phyloP scores from a whole-genome alignment of 2,329 filamentous ascomycete genomes.

The Trichophyton benhamiae region DNA sequence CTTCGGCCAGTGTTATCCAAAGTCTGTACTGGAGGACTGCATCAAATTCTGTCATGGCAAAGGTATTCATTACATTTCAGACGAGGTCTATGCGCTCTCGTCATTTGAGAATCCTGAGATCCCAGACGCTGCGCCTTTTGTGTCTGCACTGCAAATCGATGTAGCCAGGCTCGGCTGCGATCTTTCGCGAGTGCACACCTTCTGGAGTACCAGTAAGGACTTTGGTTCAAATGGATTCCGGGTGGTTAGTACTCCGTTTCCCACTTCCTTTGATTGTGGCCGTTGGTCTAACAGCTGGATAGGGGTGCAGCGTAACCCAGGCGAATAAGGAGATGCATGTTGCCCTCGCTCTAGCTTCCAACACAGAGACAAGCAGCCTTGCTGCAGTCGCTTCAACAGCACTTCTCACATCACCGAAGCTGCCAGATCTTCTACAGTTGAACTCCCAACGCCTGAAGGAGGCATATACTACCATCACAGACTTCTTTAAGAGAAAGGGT shows the following conservation, averaged over 20 bases:
- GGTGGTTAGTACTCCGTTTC: not conserved
- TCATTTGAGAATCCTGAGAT: constrained; percentile 35
- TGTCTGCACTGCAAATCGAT: constrained; percentile 37
- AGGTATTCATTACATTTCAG: constrained; percentile 42
- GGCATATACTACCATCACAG: not conserved
- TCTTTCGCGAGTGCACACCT: constrained; percentile 38
- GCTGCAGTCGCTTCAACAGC: not conserved
- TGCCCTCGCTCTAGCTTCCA: not conserved
- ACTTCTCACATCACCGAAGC: not conserved
- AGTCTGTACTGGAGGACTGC: not conserved
- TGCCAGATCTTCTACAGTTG: not conserved
- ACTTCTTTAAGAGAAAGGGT: not conserved
- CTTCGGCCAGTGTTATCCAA: not conserved
- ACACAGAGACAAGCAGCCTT: not conserved
- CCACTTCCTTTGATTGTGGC: not conserved
- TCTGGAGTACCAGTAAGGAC: constrained; percentile 39
- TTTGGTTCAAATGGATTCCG: constrained; percentile 47
- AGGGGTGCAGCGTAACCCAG: not conserved
- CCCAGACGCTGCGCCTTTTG: constrained; percentile 25
- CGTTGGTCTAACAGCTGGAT: not conserved
- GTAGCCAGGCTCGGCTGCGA: constrained; percentile 34
- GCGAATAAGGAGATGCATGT: not conserved
- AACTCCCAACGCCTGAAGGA: not conserved
- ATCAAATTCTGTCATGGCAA: constrained; percentile 36
- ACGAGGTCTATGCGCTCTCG: constrained; percentile 48